phyloP scores from a whole-genome alignment of 495 filamentous ascomycete genomes.

The Aspergillus indologenus region DNA sequence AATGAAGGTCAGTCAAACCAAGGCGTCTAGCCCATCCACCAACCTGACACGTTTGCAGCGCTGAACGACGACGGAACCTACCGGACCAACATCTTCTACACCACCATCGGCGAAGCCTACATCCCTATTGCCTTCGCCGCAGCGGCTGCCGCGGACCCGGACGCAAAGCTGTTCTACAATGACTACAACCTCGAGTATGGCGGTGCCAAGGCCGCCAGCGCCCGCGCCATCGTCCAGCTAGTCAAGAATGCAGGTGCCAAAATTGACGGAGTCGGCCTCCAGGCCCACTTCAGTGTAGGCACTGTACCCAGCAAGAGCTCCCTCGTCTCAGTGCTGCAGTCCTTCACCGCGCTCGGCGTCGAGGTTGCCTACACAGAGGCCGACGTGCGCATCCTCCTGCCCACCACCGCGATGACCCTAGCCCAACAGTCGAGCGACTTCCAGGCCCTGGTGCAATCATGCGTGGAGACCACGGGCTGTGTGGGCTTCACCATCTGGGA shows the following conservation, averaged over 20 bases:
- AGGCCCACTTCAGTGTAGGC: conserved; percentile 60
- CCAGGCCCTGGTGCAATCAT: conserved; percentile 53
- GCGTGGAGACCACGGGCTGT: conserved; percentile 54
- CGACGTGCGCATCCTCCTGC: conserved; percentile 54
- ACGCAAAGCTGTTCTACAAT: conserved; percentile 63
- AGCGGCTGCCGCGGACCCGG: conserved; percentile 47
- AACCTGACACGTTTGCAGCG: conserved; percentile 15
- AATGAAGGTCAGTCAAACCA: conserved; percentile 34
- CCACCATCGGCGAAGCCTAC: conserved; percentile 42
- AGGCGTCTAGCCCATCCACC: background rate
- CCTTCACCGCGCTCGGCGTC: conserved; percentile 49
- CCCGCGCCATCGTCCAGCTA: conserved; percentile 49
- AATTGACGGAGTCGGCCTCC: conserved; percentile 65
- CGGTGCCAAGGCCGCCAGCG: conserved; percentile 46
- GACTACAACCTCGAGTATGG: conserved; percentile 62
- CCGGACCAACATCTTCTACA: conserved; percentile 41
- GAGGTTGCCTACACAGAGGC: conserved; percentile 63
- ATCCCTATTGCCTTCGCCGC: conserved; percentile 46
- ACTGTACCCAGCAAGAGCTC: conserved; percentile 44
- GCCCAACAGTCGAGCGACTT: conserved; percentile 59
- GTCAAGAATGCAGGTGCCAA: conserved; percentile 50
- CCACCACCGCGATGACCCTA: conserved; percentile 45
- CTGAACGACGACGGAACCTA: conserved; percentile 47
- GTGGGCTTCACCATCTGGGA: conserved; percentile 69
- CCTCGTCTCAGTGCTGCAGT: conserved; percentile 47